These are phyloP conservation scores for Bryoerythrophyllum caledonicum DNA, from an alignment of 225 moss, liverwort and hornwort species.

Conservation along the genomic window DNA sequence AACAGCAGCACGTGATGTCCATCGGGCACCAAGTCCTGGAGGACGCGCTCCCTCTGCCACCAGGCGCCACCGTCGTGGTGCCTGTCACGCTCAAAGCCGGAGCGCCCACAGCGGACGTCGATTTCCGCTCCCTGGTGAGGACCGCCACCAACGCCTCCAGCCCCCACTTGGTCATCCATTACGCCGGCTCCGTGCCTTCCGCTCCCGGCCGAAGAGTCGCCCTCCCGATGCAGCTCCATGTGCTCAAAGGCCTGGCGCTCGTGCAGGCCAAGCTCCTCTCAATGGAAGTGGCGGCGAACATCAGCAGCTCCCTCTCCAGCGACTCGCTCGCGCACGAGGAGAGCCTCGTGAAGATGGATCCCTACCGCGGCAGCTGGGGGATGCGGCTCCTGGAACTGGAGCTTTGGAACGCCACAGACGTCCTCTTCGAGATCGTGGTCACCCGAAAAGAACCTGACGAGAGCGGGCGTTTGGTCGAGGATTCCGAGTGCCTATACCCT, in stretches of 20 bases:
- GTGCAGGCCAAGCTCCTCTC: slow-evolving; percentile 91
- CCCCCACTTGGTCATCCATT: slow-evolving; percentile 95
- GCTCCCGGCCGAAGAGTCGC: slow-evolving; percentile 89
- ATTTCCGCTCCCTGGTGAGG: slow-evolving; percentile 50
- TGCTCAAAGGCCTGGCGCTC: slow-evolving; percentile 82
- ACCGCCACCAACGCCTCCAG: slow-evolving; percentile 65
- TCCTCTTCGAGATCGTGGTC: slow-evolving; percentile 89
- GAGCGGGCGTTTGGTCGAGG: slow-evolving; percentile 49
- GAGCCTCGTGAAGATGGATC: slow-evolving; percentile 87
- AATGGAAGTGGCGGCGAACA: slow-evolving; percentile 97
- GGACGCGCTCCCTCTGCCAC: slow-evolving; percentile 77
- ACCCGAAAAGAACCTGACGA: slow-evolving; percentile 63
- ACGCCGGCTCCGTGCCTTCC: slow-evolving; percentile 68
- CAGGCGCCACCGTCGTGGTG: slow-evolving; percentile 89
- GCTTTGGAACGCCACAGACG: slow-evolving; percentile 96
- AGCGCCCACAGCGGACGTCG: slow-evolving; percentile 80
- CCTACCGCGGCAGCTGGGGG: slow-evolving; percentile 98
- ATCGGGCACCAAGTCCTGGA: slow-evolving; percentile 81
- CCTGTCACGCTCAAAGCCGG: slow-evolving; percentile 94
- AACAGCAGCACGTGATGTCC: slow-evolving; percentile 86
- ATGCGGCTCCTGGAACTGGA: slow-evolving; percentile 91
- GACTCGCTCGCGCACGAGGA: slow-evolving; percentile 53
- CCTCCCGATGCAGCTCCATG: slow-evolving; percentile 89
- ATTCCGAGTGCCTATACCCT: slow-evolving; percentile 81
- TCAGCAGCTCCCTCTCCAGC: slow-evolving; percentile 76